These are phyloP conservation scores for Kwoniella dendrophila DNA, from an alignment of 768 basidiomycete genomes.

Conservation along the genomic window DNA sequence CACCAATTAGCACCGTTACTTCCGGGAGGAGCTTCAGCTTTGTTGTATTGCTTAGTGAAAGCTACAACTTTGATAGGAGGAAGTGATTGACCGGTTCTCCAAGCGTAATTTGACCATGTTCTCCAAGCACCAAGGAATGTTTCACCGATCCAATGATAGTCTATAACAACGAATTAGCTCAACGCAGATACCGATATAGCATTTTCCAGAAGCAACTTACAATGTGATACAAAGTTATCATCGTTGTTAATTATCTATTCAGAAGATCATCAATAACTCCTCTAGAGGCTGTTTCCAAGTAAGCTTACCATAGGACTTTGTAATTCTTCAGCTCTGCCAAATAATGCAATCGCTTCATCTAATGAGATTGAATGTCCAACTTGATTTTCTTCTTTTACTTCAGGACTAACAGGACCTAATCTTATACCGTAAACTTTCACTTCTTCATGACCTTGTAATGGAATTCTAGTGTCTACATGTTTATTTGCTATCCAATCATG, in stretches of 20 bases:
- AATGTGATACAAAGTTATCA: slow-evolving; percentile 34
- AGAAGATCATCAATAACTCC: not conserved
- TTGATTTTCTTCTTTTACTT: slow-evolving; percentile 22
- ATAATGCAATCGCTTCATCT: slow-evolving; percentile 21
- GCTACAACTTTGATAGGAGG: slow-evolving; percentile 29
- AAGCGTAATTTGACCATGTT: slow-evolving; percentile 31
- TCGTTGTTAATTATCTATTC: slow-evolving; percentile 41
- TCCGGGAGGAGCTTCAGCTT: slow-evolving; percentile 14
- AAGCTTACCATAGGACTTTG: slow-evolving; percentile 29
- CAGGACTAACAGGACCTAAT: slow-evolving; percentile 13
- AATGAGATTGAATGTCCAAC: slow-evolving; percentile 15
- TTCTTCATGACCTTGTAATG: slow-evolving; percentile 13
- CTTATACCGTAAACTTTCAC: slow-evolving; percentile 22
- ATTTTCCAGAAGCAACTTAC: slow-evolving; percentile 19
- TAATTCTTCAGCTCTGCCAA: slow-evolving; percentile 19
- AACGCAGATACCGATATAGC: not conserved
- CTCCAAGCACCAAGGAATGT: slow-evolving; percentile 42
- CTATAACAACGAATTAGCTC: slow-evolving; percentile 16
- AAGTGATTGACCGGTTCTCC: slow-evolving; percentile 17
- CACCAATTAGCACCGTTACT: slow-evolving; percentile 10
- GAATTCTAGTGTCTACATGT: slow-evolving; percentile 4
- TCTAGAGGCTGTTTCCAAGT: not conserved
- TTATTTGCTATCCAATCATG: slow-evolving; percentile 13
- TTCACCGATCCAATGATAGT: slow-evolving; percentile 47
- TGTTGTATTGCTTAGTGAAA: slow-evolving; percentile 22